A percentile compares a stretch with the other conserved stretches of the same genome.
phyloP scores from a whole-genome alignment of 2,329 filamentous ascomycete genomes.

The Diplodia corticola region DNA sequence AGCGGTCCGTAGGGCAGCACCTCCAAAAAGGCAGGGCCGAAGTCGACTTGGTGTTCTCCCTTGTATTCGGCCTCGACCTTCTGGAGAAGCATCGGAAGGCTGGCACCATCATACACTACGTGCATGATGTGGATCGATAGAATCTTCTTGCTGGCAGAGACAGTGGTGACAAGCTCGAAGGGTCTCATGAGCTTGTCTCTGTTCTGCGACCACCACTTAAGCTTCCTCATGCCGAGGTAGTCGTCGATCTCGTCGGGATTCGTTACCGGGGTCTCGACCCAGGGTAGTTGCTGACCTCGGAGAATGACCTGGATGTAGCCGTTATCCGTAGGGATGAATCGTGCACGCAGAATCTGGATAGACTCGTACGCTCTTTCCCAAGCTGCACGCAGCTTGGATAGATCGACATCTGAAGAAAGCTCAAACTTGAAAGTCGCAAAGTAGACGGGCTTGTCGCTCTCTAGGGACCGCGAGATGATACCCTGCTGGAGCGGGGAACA shows the following conservation, averaged over 20 bases:
- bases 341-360: slow-evolving; percentile 69
- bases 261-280: slow-evolving; percentile 42
- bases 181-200: slow-evolving; percentile 51
- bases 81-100: slow-evolving; percentile 67
- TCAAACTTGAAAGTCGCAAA: slow-evolving; percentile 73
- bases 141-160: slow-evolving; percentile 32
- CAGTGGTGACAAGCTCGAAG: slow-evolving; percentile 52
- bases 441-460: slow-evolving; percentile 62
- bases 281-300: slow-evolving; percentile 46
- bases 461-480: slow-evolving; percentile 72
- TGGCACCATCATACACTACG: slow-evolving; percentile 81
- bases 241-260: slow-evolving; percentile 36
- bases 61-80: slow-evolving; percentile 58
- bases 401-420: slow-evolving; percentile 50
- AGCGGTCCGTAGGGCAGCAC: slow-evolving; percentile 71
- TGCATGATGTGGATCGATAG: slow-evolving; percentile 77
- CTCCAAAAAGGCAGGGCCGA: slow-evolving; percentile 63
- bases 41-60: slow-evolving; percentile 28
- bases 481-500: slow-evolving; percentile 86
- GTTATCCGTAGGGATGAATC: slow-evolving; percentile 70
- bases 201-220: slow-evolving; percentile 59
- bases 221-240: slow-evolving; percentile 41
- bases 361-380: slow-evolving; percentile 57
- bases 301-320: slow-evolving; percentile 75
- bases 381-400: slow-evolving; percentile 53